Percentiles rank a stretch among this genome's conserved stretches.
phyloP scores from a whole-genome alignment of 1,139 yeast genomes.

The Sugiyamaella neomexicana region DNA sequence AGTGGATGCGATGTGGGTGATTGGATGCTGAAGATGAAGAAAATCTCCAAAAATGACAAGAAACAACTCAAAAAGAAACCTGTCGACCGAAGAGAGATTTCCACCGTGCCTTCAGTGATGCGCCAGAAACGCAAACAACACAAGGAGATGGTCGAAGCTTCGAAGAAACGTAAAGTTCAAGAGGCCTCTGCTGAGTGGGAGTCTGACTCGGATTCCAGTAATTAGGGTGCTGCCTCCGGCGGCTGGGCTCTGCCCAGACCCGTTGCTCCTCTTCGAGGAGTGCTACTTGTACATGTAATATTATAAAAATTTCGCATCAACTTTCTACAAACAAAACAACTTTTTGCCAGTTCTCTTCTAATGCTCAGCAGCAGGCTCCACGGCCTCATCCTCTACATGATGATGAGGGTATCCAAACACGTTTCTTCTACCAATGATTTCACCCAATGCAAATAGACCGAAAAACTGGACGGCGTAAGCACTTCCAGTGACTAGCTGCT shows the following conservation, averaged over 20 bases:
- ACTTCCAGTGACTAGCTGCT: slow-evolving; percentile 63
- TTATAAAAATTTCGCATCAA: slow-evolving; percentile 11
- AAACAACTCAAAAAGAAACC: slow-evolving; percentile 60
- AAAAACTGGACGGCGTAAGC: slow-evolving; percentile 79
- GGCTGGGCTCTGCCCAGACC: too few relatives aligned
- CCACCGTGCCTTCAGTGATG: slow-evolving; percentile 79
- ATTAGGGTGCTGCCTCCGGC: too few relatives aligned
- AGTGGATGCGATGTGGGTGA: slow-evolving; percentile 72
- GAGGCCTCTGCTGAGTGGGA: slow-evolving; percentile 18
- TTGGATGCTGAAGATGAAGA: slow-evolving; percentile 83
- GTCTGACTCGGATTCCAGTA: background rate
- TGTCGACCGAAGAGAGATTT: slow-evolving; percentile 68
- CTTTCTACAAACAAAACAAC: slow-evolving; percentile 10
- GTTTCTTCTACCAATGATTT: slow-evolving; percentile 93
- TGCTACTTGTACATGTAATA: background rate
- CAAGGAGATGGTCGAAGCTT: slow-evolving; percentile 74
- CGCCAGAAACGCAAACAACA: slow-evolving; percentile 63
- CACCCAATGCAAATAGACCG: slow-evolving; percentile 94
- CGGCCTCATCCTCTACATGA: slow-evolving; percentile 11
- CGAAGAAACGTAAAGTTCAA: slow-evolving; percentile 59
- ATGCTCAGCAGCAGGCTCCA: slow-evolving; percentile 15
- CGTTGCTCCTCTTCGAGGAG: too few relatives aligned
- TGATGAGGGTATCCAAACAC: slow-evolving; percentile 72
- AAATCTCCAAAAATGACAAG: slow-evolving; percentile 67
- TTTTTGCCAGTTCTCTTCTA: slow-evolving; percentile 6